Evolutionary conservation across 306 rosid genomes (phyloP).

Genomic region (Prunus davidiana): DNA sequence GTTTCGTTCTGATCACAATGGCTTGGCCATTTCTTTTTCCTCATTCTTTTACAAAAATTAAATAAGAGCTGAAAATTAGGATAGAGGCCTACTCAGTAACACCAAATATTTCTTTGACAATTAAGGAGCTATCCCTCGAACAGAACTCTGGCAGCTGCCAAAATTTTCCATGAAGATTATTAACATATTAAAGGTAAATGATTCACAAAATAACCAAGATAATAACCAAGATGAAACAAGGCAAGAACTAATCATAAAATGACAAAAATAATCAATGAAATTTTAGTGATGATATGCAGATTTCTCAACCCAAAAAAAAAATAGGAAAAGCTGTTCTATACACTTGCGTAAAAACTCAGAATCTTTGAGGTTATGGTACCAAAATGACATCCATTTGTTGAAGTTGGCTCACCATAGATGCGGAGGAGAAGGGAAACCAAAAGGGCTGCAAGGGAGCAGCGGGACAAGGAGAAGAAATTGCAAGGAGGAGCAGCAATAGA

Average conservation of each 20-base stretch:
- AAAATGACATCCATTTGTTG: background rate
- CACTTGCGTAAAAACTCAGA: background rate
- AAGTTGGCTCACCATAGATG: too few species aligned
- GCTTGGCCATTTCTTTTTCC: background rate
- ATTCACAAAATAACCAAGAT: conserved; percentile 4
- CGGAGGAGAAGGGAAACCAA: too few species aligned
- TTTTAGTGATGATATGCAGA: background rate
- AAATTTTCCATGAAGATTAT: conserved; percentile 17
- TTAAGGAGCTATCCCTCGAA: conserved; percentile 74
- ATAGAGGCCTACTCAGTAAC: conserved; percentile 78
- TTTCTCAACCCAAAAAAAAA: background rate
- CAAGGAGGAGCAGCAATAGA: too few species aligned
- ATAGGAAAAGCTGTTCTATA: too few species aligned
- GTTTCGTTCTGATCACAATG: background rate
- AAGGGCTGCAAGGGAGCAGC: too few species aligned
- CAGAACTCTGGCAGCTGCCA: conserved; percentile 86
- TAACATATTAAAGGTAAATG: conserved; percentile 15
- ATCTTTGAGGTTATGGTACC: background rate
- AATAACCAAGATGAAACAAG: background rate
- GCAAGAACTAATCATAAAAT: background rate
- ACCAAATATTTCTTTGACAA: conserved; percentile 89
- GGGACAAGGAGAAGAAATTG: too few species aligned
- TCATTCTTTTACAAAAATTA: background rate
- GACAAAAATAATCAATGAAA: background rate
- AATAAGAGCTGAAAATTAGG: conserved; percentile 15